Evolutionary conservation across 2,329 filamentous ascomycete species (phyloP).

Genomic region (Keithomyces neogunnii): DNA sequence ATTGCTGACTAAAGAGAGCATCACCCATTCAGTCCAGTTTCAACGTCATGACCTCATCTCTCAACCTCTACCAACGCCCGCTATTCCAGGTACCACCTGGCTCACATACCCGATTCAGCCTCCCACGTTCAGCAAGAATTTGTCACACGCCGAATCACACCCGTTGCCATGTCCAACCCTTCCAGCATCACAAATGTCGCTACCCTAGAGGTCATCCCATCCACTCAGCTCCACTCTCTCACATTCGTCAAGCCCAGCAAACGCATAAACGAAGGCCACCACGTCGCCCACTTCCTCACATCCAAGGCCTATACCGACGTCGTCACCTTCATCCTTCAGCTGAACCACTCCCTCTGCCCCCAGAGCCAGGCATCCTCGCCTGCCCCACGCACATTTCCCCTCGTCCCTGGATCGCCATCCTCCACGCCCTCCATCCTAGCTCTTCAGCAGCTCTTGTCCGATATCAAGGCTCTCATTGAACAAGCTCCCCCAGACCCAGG

Average conservation of each 20-base stretch:
- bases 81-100: background rate
- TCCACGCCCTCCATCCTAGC: slow-evolving; percentile 47
- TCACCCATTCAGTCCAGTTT: background rate
- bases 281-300: slow-evolving; percentile 72
- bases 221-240: slow-evolving; percentile 25
- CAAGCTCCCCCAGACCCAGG: slow-evolving; percentile 78
- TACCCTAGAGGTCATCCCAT: slow-evolving; percentile 40
- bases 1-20: background rate
- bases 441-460: slow-evolving; percentile 58
- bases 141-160: background rate
- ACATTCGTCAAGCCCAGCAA: slow-evolving; percentile 65
- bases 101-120: background rate
- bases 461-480: slow-evolving; percentile 58
- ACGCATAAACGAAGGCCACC: slow-evolving; percentile 73
- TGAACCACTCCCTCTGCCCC: slow-evolving; percentile 82
- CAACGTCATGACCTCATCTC: background rate
- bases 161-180: background rate
- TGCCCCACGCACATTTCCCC: slow-evolving; percentile 30
- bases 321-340: slow-evolving; percentile 77
- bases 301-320: slow-evolving; percentile 83
- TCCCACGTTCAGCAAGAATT: background rate
- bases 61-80: background rate
- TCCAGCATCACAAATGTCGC: slow-evolving; percentile 6
- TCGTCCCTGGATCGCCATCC: slow-evolving; percentile 29
- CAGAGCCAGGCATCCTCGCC: slow-evolving; percentile 34